Percentiles rank a stretch among this genome's conserved stretches.
phyloP scores from a whole-genome alignment of 306 rosid species.

The Castanea crenata region DNA sequence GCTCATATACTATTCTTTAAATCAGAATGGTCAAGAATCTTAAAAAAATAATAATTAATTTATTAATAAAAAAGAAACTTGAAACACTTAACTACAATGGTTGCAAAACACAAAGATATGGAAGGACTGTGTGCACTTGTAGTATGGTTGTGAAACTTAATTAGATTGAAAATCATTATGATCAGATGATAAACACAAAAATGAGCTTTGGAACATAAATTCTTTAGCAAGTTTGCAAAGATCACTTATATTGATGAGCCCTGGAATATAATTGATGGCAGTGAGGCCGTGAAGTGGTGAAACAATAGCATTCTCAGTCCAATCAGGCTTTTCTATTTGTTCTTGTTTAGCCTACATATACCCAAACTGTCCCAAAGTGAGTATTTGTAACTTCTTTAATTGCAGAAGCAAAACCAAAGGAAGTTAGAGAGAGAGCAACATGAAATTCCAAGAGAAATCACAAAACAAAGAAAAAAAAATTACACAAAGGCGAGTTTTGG shows the following conservation, averaged over 20 bases:
- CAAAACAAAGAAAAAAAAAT: no score
- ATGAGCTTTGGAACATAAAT: background rate
- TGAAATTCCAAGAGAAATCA: no score
- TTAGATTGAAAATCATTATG: background rate
- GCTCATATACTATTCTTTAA: background rate
- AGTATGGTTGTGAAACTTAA: background rate
- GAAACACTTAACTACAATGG: background rate
- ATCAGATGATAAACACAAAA: background rate
- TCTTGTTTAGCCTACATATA: no score
- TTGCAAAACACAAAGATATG: background rate
- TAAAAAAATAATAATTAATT: background rate
- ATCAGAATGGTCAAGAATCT: background rate
- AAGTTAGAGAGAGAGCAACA: no score
- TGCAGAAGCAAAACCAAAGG: no score
- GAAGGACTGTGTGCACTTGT: no score
- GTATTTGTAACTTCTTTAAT: no score
- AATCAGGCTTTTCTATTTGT: constrained; percentile 28
- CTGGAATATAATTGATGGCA: constrained; percentile 45
- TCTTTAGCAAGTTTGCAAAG: background rate
- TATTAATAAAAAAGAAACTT: background rate
- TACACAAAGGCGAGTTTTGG: no score
- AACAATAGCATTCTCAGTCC: constrained; percentile 44
- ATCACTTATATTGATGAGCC: constrained; percentile 48
- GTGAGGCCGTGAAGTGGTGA: constrained; percentile 70
- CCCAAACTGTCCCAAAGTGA: no score